A percentile compares a stretch with the other conserved stretches of the same genome.
These are phyloP conservation scores for Candida frijolesensis DNA, from an alignment of 1,139 yeast genomes.

Conservation along the genomic window DNA sequence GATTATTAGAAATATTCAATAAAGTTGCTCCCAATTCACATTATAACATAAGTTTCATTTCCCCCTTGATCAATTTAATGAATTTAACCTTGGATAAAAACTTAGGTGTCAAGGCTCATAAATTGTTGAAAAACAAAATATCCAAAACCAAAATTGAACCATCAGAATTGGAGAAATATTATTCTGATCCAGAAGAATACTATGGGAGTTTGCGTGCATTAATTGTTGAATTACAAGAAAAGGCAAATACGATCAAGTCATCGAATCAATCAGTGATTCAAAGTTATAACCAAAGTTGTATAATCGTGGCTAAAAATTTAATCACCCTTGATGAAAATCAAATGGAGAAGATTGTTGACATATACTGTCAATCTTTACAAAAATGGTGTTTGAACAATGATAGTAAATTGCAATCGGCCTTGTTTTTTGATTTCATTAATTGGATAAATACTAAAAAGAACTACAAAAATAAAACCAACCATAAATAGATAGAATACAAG, in stretches of 20 bases:
- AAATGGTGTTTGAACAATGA: constrained; percentile 57
- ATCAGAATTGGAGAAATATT: constrained; percentile 21
- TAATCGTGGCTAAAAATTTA: constrained; percentile 62
- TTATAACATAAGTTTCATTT: constrained; percentile 47
- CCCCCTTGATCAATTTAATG: constrained; percentile 63
- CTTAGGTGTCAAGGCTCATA: constrained; percentile 75
- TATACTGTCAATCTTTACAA: constrained; percentile 60
- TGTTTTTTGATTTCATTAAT: constrained; percentile 79
- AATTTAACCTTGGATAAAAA: constrained; percentile 67
- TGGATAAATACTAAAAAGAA: constrained; percentile 61
- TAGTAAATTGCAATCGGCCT: constrained; percentile 56
- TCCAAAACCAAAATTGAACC: constrained; percentile 49
- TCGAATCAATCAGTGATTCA: constrained; percentile 53
- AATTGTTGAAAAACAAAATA: constrained; percentile 64
- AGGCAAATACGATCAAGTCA: constrained; percentile 42
- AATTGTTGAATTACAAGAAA: constrained; percentile 39
- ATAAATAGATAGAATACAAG: too few relatives aligned
- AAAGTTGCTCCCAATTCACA: constrained; percentile 48
- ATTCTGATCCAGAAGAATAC: constrained; percentile 20
- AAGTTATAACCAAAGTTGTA: constrained; percentile 64
- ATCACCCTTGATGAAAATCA: constrained; percentile 32
- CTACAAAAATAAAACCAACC: not conserved
- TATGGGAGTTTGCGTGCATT: constrained; percentile 24
- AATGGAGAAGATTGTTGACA: constrained; percentile 46
- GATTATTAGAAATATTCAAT: constrained; percentile 66